Evolutionary conservation across 2,329 filamentous ascomycete species (phyloP), one percentile per base, ranked within the genome.

Genomic region (Myriosclerotinia scirpicola): DNA sequence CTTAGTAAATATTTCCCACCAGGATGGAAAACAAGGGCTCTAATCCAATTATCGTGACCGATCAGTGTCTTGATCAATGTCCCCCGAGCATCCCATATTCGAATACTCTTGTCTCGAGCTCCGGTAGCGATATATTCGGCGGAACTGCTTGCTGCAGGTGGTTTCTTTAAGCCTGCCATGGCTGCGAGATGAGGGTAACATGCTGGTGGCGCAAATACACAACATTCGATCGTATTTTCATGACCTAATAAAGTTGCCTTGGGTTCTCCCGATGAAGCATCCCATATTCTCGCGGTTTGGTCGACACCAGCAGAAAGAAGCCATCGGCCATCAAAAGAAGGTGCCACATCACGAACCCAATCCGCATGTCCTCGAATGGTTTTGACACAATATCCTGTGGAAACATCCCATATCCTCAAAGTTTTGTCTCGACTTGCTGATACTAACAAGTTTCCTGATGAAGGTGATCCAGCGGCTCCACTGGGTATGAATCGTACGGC

Each of bases 1-100:
- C 90, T 93, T 7, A 98, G 80, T 1, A 98, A 83, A 74, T 95
- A 97, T 78, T 94, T 96, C 54, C 94, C 94, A 11, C 92, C 91
- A 0, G 94, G 94, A 74, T 97, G 94, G 77, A 97, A 98, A 12
- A 92, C 87, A 7, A 97, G 79, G 0, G 85, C 90, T 42, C 92
- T 87, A 11, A 98, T 87, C 94, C 94, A 98, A 76, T 97, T 97
- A 77, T 97, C 93, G 76, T 97, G 94, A 1, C 94, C 94, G 0
- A 87, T 80, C 1, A 98, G 82, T 0, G 90, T 95, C 77, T 92
- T 94, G 76, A 97, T 87, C 70, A 92, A 86, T 14, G 89, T 92
- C 42, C 94, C 94, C 64, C 92, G 86, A 14, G 89, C 85, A 76
- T 97, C 92, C 92, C 93, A 97, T 8, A 98, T 80, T 73, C 89